Evolutionary conservation across 371 early-diverging fungal species (phyloP).

Genomic region (Amoeboradix gromovi): DNA sequence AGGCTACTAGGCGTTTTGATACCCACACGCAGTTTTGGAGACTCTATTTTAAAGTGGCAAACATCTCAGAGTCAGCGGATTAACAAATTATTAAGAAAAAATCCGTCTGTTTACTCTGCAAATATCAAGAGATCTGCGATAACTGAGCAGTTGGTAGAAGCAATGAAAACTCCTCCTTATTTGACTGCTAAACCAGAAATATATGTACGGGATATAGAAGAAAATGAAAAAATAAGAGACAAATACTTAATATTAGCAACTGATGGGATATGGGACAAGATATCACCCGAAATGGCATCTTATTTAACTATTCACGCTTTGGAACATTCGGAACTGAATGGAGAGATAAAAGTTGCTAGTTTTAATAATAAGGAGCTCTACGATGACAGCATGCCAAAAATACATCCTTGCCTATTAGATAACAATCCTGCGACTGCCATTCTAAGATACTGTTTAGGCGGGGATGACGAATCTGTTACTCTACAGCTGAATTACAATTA

Average conservation of each 20-base stretch:
- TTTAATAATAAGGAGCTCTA: background rate
- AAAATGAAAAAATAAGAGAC: conserved; percentile 26
- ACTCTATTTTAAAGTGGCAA: background rate
- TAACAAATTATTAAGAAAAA: background rate
- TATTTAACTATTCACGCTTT: background rate
- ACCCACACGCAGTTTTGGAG: conserved; percentile 44
- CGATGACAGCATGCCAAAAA: too few species aligned
- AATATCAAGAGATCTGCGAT: background rate
- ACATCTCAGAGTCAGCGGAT: background rate
- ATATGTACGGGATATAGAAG: conserved; percentile 15
- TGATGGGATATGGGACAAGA: conserved; percentile 72
- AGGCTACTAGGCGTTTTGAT: conserved; percentile 45
- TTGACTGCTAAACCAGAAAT: conserved; percentile 64
- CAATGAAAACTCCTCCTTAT: conserved; percentile 59
- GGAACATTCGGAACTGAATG: background rate
- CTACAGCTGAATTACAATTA: background rate
- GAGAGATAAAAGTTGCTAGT: background rate
- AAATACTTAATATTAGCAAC: conserved; percentile 57
- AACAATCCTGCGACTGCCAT: background rate
- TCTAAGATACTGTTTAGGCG: background rate
- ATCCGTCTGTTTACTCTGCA: background rate
- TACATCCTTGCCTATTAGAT: background rate
- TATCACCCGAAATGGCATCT: conserved; percentile 34
- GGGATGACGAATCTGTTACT: background rate
- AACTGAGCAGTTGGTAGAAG: conserved; percentile 29